phyloP scores from a whole-genome alignment of 805 yeast species.

The Myxozyma nipponensis region DNA sequence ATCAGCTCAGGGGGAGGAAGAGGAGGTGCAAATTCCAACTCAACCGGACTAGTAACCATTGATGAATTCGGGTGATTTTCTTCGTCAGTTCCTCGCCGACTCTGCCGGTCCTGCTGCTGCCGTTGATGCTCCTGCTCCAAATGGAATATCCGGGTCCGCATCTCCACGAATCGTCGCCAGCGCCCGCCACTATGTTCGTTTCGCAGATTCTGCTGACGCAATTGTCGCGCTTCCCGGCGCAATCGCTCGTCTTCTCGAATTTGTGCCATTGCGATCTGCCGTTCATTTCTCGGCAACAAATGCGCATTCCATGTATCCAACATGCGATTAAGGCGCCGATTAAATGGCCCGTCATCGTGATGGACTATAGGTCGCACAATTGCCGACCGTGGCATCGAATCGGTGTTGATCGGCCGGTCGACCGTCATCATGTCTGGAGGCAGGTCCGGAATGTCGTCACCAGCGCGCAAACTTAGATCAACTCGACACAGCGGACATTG shows the following conservation, averaged over 20 bases:
- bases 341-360: slow-evolving; percentile 4
- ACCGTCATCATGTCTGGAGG: slow-evolving; percentile 20
- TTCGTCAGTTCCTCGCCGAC: too few relatives aligned
- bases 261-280: slow-evolving; percentile 31
- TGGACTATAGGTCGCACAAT: background rate
- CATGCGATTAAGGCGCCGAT: slow-evolving; percentile 31
- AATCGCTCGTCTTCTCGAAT: slow-evolving; percentile 32
- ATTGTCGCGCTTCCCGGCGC: slow-evolving; percentile 19
- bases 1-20: too few relatives aligned
- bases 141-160: slow-evolving; percentile 22
- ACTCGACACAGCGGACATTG: slow-evolving; percentile 83
- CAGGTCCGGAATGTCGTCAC: slow-evolving; percentile 24
- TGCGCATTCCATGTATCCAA: slow-evolving; percentile 36
- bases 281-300: slow-evolving; percentile 32
- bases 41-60: too few relatives aligned
- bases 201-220: slow-evolving; percentile 17
- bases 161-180: slow-evolving; percentile 28
- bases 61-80: too few relatives aligned
- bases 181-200: slow-evolving; percentile 5
- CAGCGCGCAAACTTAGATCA: slow-evolving; percentile 42
- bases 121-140: slow-evolving; percentile 18
- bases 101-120: slow-evolving; percentile 5
- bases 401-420: background rate
- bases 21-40: too few relatives aligned
- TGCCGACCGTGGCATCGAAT: background rate